Base-by-base conservation (phyloP, 106 monocot species). In the Triglochin maritima region DNA sequence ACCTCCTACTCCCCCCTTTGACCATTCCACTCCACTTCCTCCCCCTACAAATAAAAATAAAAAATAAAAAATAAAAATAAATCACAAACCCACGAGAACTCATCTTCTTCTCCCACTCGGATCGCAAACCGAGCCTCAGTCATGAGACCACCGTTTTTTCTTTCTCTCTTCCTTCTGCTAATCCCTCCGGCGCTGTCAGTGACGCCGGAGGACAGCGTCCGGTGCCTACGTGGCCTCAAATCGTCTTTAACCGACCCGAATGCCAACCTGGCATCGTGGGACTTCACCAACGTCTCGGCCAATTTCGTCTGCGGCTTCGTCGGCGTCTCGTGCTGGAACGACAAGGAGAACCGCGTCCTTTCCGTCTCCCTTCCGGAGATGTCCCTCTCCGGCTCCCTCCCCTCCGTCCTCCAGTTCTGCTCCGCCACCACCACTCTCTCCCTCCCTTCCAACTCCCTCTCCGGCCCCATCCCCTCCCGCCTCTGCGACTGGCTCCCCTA, bases 401-500 rank as follows among this genome's bases (percentile, higher is more conserved):
- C 89, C 9, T 68, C 82, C 14, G 47, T 74, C 13, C 82, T 89
- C 62, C 85, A 77, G 74, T 89, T 68, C 82, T 89, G 89, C 66
- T 16, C 13, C 59, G 42, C 68, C 44, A 50, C 62, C 52, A 77
- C 52, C 59, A 47, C 54, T 44, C 80, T 89, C 57, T 85, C 81
- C 62, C 81, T 84, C 47, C 79, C 84, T 46, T 9, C 45, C 41
- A 88, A 88, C 74, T 5, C 50, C 11, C 60, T 88, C 60, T 67
- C 74, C 49, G 87, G 87, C 3, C 44, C 47, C 9, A 77, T 88
- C 68, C 87, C 84, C 3, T 9, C 79, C 11, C 68, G 50, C 3
- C 64, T 88, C 66, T 88, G 84, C 64, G 61, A 67, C 52, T 88
- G 87, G 87, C 48, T 88, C 55, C 87, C 87, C 10, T 81, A 79